A percentile compares a stretch with the other conserved stretches of the same genome.
Evolutionary conservation across 352 stramenopile genomes (phyloP).

Genomic region (Phytophthora melonis): DNA sequence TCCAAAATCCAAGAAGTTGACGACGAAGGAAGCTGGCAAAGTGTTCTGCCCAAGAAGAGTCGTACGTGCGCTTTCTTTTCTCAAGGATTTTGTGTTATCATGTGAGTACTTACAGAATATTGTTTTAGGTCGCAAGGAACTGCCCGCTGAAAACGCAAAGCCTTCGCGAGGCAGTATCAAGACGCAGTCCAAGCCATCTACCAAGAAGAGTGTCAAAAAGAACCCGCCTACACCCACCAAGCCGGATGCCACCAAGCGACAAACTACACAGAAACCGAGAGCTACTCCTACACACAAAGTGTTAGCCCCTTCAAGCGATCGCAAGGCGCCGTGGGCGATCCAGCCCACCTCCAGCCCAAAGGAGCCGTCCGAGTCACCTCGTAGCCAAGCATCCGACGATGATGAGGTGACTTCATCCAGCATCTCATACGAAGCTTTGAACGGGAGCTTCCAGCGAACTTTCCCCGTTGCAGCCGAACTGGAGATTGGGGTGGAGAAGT

Average conservation of each 20-base stretch:
- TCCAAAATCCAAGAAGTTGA: slow-evolving; percentile 8
- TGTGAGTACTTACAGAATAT: slow-evolving; percentile 7
- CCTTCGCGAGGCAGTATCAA: slow-evolving; percentile 8
- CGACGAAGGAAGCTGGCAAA: slow-evolving; percentile 30
- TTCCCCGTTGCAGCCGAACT: slow-evolving; percentile 81
- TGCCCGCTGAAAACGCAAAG: slow-evolving; percentile 10
- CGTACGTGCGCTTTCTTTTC: slow-evolving; percentile 31
- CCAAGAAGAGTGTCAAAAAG: slow-evolving; percentile 12
- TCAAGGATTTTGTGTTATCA: neutral
- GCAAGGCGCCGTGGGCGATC: slow-evolving; percentile 15
- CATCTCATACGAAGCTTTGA: slow-evolving; percentile 62
- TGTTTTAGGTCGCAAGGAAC: slow-evolving; percentile 38
- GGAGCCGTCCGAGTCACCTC: slow-evolving; percentile 14
- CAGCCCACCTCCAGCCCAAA: slow-evolving; percentile 8
- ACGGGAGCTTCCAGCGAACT: slow-evolving; percentile 61
- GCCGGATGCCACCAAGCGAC: neutral
- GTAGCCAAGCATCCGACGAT: slow-evolving; percentile 29
- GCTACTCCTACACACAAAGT: slow-evolving; percentile 1
- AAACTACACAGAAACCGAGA: slow-evolving; percentile 5
- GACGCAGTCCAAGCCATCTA: neutral
- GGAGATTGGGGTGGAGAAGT: slow-evolving; percentile 79
- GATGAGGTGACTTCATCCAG: slow-evolving; percentile 14
- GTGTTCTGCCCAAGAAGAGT: slow-evolving; percentile 40
- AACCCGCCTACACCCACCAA: slow-evolving; percentile 6
- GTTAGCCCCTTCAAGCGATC: neutral